Base-by-base conservation (phyloP, 805 yeast species). In the Metschnikowia picachoensis region DNA sequence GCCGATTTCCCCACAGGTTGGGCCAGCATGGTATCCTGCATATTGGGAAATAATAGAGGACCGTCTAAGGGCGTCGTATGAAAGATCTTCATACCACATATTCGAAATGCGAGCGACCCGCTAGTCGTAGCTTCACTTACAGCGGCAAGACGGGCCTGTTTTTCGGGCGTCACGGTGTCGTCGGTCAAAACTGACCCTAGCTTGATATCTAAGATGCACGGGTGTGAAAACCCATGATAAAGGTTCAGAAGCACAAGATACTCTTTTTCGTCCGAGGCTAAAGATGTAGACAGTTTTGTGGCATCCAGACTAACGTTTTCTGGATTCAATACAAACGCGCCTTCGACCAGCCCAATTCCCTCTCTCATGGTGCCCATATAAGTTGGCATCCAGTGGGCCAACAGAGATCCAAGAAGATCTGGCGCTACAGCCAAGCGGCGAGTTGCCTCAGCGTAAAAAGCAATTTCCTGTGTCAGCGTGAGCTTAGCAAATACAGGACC, bases 21-120 rank as follows among this genome's bases (percentile, higher is more conserved):
- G 11, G 43, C 46, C 14, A 52, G 25, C 44, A 61, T 42, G 9
- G 61, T 49, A 2, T 53, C 47, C n/a, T 34, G 41, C 57, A 62
- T 53, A 1, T 45, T 54, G 9, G 57, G 54, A 33, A 51, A 54
- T 6, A 58, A 20, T 10, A 38, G 39, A 6, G 38, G 30, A 1
- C 53, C 56, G 7, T 48, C 43, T 4, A 17, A 40, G 1, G 33
- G 33, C 29, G 25, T 15, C 15, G 9, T 17, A 9, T 51, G 50
- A 52, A 62, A 73, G 5, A 84, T 64, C 50, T 82, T 83, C 92
- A 92, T 87, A 0, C 99, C 99, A 57, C 98, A 91, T 3, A 92
- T 79, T 49, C 99, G 70, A 52, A 85, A 82, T 14, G 81, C 76
- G 11, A 87, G 68, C 3, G 83, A 68, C 0, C 97, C 96, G 37